Evolutionary conservation across 805 yeast species (phyloP).

Genomic region (Monosporozyma servazzii): DNA sequence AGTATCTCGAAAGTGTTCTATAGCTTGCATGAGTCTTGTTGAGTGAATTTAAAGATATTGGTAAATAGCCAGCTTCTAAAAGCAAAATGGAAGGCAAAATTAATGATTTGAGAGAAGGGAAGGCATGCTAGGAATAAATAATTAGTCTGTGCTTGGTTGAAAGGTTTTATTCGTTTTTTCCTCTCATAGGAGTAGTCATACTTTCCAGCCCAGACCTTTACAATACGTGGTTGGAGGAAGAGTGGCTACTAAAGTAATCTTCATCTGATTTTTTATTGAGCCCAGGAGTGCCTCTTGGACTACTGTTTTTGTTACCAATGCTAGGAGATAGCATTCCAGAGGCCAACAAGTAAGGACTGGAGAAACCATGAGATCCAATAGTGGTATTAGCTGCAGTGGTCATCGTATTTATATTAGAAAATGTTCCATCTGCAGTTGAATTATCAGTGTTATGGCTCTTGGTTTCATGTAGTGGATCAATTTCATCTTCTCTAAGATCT

Average conservation of each 20-base stretch:
- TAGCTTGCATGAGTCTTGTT: neutral
- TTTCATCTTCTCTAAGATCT: slow-evolving; percentile 2
- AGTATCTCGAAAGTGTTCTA: neutral
- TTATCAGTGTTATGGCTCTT: slow-evolving; percentile 9
- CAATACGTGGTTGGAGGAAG: neutral
- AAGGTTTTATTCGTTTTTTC: no score
- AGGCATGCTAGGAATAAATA: neutral
- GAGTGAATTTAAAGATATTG: neutral
- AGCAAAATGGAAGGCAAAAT: neutral
- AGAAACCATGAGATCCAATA: slow-evolving; percentile 38
- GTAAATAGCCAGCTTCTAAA: neutral
- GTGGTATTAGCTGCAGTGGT: slow-evolving; percentile 14
- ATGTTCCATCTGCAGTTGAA: slow-evolving; percentile 13
- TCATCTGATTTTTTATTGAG: slow-evolving; percentile 3
- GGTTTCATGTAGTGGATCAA: neutral
- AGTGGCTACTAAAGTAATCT: slow-evolving; percentile 3
- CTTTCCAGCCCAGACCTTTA: neutral
- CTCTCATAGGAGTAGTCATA: neutral
- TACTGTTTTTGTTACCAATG: slow-evolving; percentile 11
- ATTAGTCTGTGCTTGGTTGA: neutral
- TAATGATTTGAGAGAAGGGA: neutral
- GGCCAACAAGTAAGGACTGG: slow-evolving; percentile 60
- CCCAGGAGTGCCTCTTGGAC: slow-evolving; percentile 2
- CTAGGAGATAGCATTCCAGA: slow-evolving; percentile 53
- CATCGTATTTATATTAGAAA: slow-evolving; percentile 10